Base-by-base conservation (phyloP, 148 eudicot genomes). In the Persicaria maculosa region DNA sequence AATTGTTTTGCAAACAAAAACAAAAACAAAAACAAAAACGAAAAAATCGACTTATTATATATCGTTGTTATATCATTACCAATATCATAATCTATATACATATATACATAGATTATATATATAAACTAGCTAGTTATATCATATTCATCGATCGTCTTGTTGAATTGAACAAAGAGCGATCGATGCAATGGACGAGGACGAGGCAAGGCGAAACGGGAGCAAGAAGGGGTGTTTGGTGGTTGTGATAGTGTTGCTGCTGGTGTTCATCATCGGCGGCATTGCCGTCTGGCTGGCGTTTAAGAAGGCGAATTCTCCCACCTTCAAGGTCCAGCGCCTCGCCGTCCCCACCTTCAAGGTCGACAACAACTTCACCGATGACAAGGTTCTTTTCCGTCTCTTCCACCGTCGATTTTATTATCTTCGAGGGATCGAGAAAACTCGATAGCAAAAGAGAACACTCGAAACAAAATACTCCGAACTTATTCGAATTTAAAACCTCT, bases 241-340 rank as follows among this genome's bases (percentile, higher is more conserved):
- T 16, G 68, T 64, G 68, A 16, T 64, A 25, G 68, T 64, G 68
- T 10, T 64, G 45, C 7, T 64, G n/a, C n/a, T 64, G 68, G 68
- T 19, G n/a, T 11, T 64, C 0, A 0, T 14, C 46, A 14, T 64
- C 6, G 16, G 6, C 45, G 45, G 45, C 68, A 4, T 64, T 36
- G 17, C 14, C 2, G 31, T 64, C 12, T 64, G 45, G 68, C 6
- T 31, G 6, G 68, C 45, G 68, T 64, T 64, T 25, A 64, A 25
- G 45, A 14, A 36, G 0, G 10, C 17, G 16, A 4, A 31, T 64
- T 12, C 68, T 11, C 68, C 46, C 44, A 62, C 44, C 44, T 62
- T 62, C 16, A 62, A 62, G 31, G 68, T 31, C 5, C 68, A 64
- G 17, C 17, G 45, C 68, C 45, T 64, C 68, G 17, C 25, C 44